Conservation (phyloP, 1,284 basidiomycete species). For the Stereum hirsutum region DNA sequence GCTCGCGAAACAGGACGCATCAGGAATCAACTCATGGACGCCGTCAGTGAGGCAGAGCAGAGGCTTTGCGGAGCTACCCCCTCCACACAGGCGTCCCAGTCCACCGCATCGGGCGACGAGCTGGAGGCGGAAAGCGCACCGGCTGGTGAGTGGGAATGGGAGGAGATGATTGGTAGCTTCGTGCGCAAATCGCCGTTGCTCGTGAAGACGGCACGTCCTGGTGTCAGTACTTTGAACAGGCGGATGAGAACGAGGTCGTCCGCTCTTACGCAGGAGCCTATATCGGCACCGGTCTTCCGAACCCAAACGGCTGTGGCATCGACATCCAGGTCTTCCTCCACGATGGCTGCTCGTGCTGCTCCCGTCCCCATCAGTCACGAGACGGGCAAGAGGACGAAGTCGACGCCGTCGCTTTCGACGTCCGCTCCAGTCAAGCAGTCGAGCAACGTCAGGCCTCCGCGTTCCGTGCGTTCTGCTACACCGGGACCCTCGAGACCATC, state of each 20-base stretch:
- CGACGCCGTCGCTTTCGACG: too few species aligned
- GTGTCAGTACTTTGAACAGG: background rate
- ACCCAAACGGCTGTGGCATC: too few species aligned
- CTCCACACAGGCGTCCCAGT: background rate
- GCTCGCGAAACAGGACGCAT: conserved; percentile 19
- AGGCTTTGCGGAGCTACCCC: conserved; percentile 26
- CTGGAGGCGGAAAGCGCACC: conserved; percentile 1
- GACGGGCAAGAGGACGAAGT: too few species aligned
- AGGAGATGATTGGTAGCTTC: conserved; percentile 33
- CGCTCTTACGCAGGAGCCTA: conserved; percentile 2
- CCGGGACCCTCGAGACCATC: too few species aligned
- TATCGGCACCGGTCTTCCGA: too few species aligned
- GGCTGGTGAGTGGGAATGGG: conserved; percentile 31
- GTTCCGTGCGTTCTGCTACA: too few species aligned
- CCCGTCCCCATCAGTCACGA: too few species aligned
- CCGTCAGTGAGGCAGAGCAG: conserved; percentile 39
- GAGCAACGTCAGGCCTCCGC: too few species aligned
- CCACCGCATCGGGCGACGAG: background rate
- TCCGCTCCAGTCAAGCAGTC: too few species aligned
- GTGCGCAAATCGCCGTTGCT: conserved; percentile 24
- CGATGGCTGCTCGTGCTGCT: too few species aligned
- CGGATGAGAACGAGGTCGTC: background rate
- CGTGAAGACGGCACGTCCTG: too few species aligned
- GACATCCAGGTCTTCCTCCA: too few species aligned
- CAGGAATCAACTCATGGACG: conserved; percentile 31